Evolutionary conservation across 2,329 filamentous ascomycete genomes (phyloP).

Genomic region (Hirsutella rhossiliensis): DNA sequence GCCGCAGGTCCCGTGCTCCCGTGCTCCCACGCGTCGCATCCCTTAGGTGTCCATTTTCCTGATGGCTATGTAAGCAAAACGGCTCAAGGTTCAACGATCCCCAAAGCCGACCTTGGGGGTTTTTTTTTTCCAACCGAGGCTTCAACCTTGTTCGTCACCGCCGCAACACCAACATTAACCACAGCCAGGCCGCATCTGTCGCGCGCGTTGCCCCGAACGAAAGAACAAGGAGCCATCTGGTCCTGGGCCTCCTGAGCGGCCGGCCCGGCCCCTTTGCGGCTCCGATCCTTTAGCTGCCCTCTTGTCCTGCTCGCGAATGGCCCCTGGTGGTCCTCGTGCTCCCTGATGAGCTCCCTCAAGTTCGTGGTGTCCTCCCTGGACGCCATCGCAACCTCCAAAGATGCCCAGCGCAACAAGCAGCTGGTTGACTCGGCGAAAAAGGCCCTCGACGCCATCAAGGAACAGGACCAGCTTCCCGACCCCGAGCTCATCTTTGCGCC

Average conservation of each 20-base stretch:
- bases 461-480: slow-evolving; percentile 71
- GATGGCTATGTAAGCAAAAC: too few relatives aligned
- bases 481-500: slow-evolving; percentile 89
- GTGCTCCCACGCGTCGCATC: too few relatives aligned
- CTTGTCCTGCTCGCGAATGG: slow-evolving; percentile 26
- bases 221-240: neutral
- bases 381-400: slow-evolving; percentile 81
- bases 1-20: too few relatives aligned
- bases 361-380: slow-evolving; percentile 92
- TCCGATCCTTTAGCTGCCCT: neutral
- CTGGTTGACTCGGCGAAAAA: slow-evolving; percentile 70
- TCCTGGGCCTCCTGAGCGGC: neutral
- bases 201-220: too few relatives aligned
- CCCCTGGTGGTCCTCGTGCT: slow-evolving; percentile 27
- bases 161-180: too few relatives aligned
- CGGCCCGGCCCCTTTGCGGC: neutral
- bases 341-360: slow-evolving; percentile 82
- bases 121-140: too few relatives aligned
- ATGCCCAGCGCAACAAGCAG: slow-evolving; percentile 77
- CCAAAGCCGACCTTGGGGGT: too few relatives aligned
- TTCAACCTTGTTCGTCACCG: too few relatives aligned
- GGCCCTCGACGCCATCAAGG: slow-evolving; percentile 76
- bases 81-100: too few relatives aligned
- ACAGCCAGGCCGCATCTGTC: too few relatives aligned
- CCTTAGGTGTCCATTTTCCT: too few relatives aligned